A percentile compares a stretch with the other conserved stretches of the same genome.
phyloP scores from a whole-genome alignment of 2,329 filamentous ascomycete genomes.

The Colletotrichum sp. region DNA sequence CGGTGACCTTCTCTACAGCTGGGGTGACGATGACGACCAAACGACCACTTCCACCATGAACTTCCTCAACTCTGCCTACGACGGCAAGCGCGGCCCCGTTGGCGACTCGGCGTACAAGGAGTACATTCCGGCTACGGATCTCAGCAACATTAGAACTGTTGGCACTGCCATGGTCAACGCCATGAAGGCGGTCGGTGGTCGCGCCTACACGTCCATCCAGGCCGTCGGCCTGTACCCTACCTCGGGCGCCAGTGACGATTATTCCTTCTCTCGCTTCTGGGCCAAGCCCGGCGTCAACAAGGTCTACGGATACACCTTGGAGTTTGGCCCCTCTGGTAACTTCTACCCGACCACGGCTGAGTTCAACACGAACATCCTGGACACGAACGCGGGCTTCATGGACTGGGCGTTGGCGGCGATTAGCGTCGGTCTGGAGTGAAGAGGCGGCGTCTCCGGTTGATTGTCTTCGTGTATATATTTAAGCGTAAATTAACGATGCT shows the following conservation, averaged over 20 bases:
- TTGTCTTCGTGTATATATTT: background rate
- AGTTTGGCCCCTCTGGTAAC: constrained; percentile 40
- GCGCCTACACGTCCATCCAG: constrained; percentile 33
- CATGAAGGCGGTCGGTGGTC: constrained; percentile 39
- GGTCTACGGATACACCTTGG: constrained; percentile 42
- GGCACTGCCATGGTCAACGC: constrained; percentile 35
- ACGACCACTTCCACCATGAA: constrained; percentile 42
- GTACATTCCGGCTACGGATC: constrained; percentile 39
- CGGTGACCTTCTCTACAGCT: constrained; percentile 52
- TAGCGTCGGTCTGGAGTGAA: constrained; percentile 27
- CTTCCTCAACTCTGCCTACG: constrained; percentile 51
- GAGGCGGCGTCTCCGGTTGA: background rate
- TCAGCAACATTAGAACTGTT: constrained; percentile 34
- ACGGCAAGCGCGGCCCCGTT: constrained; percentile 46
- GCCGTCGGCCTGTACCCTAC: constrained; percentile 38
- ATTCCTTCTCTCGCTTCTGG: constrained; percentile 40
- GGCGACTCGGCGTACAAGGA: constrained; percentile 41
- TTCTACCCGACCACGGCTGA: constrained; percentile 43
- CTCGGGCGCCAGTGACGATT: constrained; percentile 41
- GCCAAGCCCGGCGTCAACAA: constrained; percentile 37
- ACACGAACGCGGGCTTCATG: constrained; percentile 46
- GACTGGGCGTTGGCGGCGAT: constrained; percentile 37
- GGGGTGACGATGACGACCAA: constrained; percentile 55
- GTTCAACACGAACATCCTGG: constrained; percentile 43
- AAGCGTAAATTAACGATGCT: background rate